These are phyloP conservation scores for Clitoria ternatea DNA, from an alignment of 306 rosid genomes.

Conservation along the genomic window DNA sequence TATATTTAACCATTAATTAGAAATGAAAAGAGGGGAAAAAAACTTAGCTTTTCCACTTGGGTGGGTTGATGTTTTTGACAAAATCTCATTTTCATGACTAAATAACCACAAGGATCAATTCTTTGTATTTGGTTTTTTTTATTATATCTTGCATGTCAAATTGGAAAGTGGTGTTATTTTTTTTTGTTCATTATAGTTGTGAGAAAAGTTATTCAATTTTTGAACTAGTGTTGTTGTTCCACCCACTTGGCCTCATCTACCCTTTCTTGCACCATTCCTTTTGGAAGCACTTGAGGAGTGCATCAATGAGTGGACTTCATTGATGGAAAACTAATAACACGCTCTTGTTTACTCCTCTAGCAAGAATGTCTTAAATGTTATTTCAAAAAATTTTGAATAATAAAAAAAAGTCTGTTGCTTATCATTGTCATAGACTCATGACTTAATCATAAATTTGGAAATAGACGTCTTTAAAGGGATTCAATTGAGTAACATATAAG, in stretches of 20 bases:
- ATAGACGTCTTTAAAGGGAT: constrained; percentile 18
- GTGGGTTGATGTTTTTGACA: no score
- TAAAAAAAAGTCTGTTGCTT: neutral
- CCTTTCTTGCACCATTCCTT: constrained; percentile 4
- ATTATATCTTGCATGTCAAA: no score
- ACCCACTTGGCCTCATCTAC: neutral
- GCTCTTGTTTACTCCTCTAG: constrained; percentile 16
- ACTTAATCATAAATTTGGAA: constrained; percentile 6
- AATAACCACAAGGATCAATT: neutral
- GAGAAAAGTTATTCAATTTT: neutral
- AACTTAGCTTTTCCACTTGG: no score
- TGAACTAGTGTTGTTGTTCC: constrained; percentile 4
- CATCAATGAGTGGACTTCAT: neutral
- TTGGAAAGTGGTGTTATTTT: neutral
- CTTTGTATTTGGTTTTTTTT: neutral
- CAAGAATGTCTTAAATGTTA: constrained; percentile 4
- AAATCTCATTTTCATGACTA: no score
- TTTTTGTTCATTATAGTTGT: neutral
- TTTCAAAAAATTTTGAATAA: neutral
- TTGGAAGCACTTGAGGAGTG: constrained; percentile 3
- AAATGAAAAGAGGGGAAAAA: no score
- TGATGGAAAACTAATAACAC: neutral
- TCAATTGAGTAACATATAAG: constrained; percentile 16
- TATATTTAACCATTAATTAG: no score
- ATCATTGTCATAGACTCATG: neutral